A percentile compares a stretch with the other conserved stretches of the same genome.
These are phyloP conservation scores for Pythium utonaiense DNA, from an alignment of 352 stramenopile species.

Conservation along the genomic window DNA sequence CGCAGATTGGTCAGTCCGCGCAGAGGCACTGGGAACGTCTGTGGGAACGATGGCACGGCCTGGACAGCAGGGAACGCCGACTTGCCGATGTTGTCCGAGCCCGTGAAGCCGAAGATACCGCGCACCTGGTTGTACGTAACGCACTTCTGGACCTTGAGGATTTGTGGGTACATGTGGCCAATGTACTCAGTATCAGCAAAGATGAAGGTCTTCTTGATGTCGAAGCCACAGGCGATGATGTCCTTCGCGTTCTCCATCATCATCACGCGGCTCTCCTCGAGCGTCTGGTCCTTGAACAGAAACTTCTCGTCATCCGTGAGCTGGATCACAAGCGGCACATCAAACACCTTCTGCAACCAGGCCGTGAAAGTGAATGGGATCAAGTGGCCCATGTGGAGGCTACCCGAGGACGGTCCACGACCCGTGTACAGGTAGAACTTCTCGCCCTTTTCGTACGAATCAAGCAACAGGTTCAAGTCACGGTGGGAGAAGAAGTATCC, in stretches of 20 bases:
- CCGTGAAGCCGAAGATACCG: constrained; percentile 99
- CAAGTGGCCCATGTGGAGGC: constrained; percentile 99
- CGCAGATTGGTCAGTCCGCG: constrained; percentile 85
- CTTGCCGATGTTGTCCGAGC: constrained; percentile 98
- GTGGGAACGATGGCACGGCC: constrained; percentile 96
- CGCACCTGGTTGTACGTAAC: constrained; percentile 97
- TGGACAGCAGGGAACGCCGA: constrained; percentile 98
- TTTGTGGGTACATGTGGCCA: constrained; percentile 98
- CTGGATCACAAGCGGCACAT: constrained; percentile 99
- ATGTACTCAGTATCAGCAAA: constrained; percentile 99
- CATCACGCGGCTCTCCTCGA: constrained; percentile 89
- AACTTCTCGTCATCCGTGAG: constrained; percentile 99
- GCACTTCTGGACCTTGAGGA: constrained; percentile 99
- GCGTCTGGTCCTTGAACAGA: constrained; percentile 97
- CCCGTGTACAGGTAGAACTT: constrained; percentile 99
- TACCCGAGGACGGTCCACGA: constrained; percentile 94
- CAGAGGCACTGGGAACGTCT: constrained; percentile 94
- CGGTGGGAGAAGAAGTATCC: constrained; percentile 99
- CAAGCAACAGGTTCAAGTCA: constrained; percentile 95
- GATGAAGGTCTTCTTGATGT: constrained; percentile 98
- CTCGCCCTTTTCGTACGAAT: constrained; percentile 93
- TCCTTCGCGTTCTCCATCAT: constrained; percentile 99
- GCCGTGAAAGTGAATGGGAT: constrained; percentile 99
- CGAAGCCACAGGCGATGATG: constrained; percentile 98
- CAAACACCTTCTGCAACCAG: constrained; percentile 98